A percentile compares a stretch with the other conserved stretches of the same genome.
phyloP scores from a whole-genome alignment of 2,329 filamentous ascomycete genomes.

The Fusarium graminum region DNA sequence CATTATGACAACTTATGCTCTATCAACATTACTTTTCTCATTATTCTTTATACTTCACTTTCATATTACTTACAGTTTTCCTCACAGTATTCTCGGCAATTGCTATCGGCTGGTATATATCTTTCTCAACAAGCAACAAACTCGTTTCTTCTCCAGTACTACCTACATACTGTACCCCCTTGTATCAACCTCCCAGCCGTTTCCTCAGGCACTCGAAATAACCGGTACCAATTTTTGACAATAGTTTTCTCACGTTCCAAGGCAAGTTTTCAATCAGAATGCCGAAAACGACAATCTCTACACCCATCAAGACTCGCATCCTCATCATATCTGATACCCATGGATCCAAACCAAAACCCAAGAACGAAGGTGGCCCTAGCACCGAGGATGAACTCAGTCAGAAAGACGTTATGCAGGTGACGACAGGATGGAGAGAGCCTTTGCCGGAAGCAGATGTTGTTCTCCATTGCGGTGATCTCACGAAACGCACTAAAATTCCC shows the following conservation, averaged over 20 bases:
- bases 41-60: background rate
- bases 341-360: constrained; percentile 41
- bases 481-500: constrained; percentile 55
- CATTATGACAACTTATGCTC: constrained; percentile 7
- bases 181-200: background rate
- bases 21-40: background rate
- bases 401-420: constrained; percentile 20
- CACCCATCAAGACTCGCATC: constrained; percentile 53
- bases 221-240: background rate
- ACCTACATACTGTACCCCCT: background rate
- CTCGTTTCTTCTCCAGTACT: background rate
- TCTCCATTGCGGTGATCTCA: constrained; percentile 68
- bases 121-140: background rate
- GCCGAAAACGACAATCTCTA: constrained; percentile 10
- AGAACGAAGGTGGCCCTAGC: constrained; percentile 20
- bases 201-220: background rate
- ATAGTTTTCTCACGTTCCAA: background rate
- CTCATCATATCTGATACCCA: constrained; percentile 59
- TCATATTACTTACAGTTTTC: background rate
- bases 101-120: background rate
- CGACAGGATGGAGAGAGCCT: constrained; percentile 51
- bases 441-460: constrained; percentile 60
- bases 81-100: background rate
- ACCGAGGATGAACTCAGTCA: constrained; percentile 47
- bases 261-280: constrained; percentile 10